A percentile compares a stretch with the other conserved stretches of the same genome.
These are phyloP conservation scores for Chrysochromulina tobinii DNA, from an alignment of 78 protist genomes.

Conservation along the genomic window DNA sequence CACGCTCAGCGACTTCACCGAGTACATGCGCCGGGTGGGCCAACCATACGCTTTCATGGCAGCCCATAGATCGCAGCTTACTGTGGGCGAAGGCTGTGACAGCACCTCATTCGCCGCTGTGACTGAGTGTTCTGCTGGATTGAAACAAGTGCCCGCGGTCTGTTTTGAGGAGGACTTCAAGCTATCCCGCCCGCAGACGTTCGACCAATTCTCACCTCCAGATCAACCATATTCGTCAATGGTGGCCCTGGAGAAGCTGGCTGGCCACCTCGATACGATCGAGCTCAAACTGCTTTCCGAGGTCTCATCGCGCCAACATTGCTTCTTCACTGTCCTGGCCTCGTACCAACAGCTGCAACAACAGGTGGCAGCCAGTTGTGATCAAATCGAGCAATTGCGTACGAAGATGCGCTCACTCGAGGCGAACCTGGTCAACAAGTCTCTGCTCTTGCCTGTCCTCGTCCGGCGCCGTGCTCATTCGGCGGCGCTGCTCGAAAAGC, in stretches of 20 bases:
- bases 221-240: not conserved
- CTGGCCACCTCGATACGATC: not conserved
- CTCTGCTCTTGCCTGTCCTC: not conserved
- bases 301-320: not conserved
- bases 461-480: not conserved
- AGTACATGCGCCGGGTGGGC: not conserved
- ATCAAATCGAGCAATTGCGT: not conserved
- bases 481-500: not conserved
- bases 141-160: not conserved
- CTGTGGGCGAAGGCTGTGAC: not conserved
- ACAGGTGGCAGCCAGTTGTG: not conserved
- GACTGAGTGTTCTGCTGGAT: not conserved
- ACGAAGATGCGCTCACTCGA: not conserved
- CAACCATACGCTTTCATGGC: not conserved
- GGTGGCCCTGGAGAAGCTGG: not conserved
- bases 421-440: not conserved
- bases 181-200: not conserved
- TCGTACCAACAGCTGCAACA: not conserved
- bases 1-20: not conserved
- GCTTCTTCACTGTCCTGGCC: not conserved
- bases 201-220: not conserved
- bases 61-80: not conserved
- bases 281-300: not conserved
- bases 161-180: not conserved
- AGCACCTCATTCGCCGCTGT: not conserved